Percentiles rank a stretch among this genome's conserved stretches.
These are phyloP conservation scores for Metarhizium brunneum DNA, from an alignment of 2,329 filamentous ascomycete genomes.

Conservation along the genomic window DNA sequence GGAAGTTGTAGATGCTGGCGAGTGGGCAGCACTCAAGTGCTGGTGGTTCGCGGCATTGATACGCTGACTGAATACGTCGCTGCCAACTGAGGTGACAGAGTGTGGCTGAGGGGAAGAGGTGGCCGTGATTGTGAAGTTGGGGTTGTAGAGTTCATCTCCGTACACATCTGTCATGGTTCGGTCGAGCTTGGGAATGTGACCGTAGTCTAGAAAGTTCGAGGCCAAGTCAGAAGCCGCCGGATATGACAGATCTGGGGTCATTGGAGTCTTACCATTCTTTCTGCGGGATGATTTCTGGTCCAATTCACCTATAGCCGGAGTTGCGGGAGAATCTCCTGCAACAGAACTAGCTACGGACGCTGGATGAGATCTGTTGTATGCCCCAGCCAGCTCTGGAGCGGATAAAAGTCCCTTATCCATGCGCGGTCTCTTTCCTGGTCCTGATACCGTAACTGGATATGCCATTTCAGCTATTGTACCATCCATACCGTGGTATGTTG, in stretches of 20 bases:
- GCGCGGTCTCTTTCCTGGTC: slow-evolving; percentile 25
- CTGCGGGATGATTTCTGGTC: slow-evolving; percentile 38
- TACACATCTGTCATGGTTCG: slow-evolving; percentile 81
- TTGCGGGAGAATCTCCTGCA: slow-evolving; percentile 50
- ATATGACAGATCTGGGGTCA: neutral
- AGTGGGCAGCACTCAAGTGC: slow-evolving; percentile 51
- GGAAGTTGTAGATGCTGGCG: slow-evolving; percentile 35
- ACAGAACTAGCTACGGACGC: slow-evolving; percentile 49
- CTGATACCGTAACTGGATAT: slow-evolving; percentile 30
- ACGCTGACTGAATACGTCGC: slow-evolving; percentile 62
- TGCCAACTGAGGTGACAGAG: slow-evolving; percentile 36
- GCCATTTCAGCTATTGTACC: slow-evolving; percentile 27
- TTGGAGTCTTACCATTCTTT: slow-evolving; percentile 41
- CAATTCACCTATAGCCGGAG: slow-evolving; percentile 40
- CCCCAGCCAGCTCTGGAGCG: slow-evolving; percentile 34
- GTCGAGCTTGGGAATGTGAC: slow-evolving; percentile 64
- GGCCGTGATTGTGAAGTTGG: slow-evolving; percentile 51
- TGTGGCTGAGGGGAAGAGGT: slow-evolving; percentile 40
- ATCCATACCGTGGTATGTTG: slow-evolving; percentile 32
- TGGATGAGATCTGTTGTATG: slow-evolving; percentile 36
- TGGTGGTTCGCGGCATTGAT: slow-evolving; percentile 72
- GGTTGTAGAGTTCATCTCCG: slow-evolving; percentile 76
- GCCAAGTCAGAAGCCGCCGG: slow-evolving; percentile 26
- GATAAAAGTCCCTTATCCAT: slow-evolving; percentile 34
- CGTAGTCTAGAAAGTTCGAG: slow-evolving; percentile 33